Percentiles rank a stretch among this genome's conserved stretches.
Conservation (phyloP, 2,329 filamentous ascomycete species). For the Aspergillus viridinutans region DNA sequence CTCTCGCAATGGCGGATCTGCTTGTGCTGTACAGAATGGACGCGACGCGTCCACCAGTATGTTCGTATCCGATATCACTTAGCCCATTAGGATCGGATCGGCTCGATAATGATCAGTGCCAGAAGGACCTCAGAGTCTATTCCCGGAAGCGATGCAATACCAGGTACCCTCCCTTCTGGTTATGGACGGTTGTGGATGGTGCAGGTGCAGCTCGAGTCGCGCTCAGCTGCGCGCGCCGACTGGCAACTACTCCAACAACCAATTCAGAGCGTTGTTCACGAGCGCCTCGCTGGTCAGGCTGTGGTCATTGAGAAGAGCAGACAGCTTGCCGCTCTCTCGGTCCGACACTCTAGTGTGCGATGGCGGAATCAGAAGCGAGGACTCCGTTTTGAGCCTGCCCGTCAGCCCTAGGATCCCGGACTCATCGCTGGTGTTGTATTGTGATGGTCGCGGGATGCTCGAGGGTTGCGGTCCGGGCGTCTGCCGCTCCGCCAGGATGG, state of each 20-base stretch:
- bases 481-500: slow-evolving; percentile 12
- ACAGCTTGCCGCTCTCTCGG: slow-evolving; percentile 3
- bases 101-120: neutral
- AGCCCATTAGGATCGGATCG: neutral
- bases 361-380: neutral
- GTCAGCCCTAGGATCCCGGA: neutral
- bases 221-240: neutral
- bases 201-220: neutral
- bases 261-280: slow-evolving; percentile 17
- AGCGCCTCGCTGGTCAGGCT: slow-evolving; percentile 14
- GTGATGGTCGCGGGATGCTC: neutral
- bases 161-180: neutral
- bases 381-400: neutral
- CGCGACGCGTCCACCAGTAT: neutral
- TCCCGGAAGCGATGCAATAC: too few relatives aligned
- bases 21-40: neutral
- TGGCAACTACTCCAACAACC: slow-evolving; percentile 11
- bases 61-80: too few relatives aligned
- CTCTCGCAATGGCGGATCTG: neutral
- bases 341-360: neutral
- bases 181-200: neutral
- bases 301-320: slow-evolving; percentile 8
- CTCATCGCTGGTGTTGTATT: neutral
- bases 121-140: neutral
- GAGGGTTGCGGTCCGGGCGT: neutral